Percentiles rank a stretch among this genome's conserved stretches.
Evolutionary conservation across 2,329 filamentous ascomycete species (phyloP).

Genomic region (Metarhizium sp.): DNA sequence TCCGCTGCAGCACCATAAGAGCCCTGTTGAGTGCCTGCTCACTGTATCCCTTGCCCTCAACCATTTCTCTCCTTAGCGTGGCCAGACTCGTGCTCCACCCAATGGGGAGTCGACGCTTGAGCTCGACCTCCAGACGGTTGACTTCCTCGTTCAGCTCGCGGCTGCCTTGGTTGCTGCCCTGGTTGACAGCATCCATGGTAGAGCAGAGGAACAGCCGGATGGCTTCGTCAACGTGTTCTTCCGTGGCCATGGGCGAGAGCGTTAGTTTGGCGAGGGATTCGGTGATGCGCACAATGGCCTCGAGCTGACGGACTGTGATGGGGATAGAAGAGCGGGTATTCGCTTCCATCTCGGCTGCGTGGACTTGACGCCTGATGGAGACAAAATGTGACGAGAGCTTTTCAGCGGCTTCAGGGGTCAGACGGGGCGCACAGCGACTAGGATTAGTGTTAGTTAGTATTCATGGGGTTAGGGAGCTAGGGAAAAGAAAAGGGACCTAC

Average conservation of each 20-base stretch:
- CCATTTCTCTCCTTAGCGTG: constrained; percentile 80
- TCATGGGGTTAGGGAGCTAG: not conserved
- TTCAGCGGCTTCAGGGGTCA: constrained; percentile 84
- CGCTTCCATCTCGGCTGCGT: constrained; percentile 79
- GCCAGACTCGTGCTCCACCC: constrained; percentile 91
- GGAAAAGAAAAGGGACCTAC: constrained; percentile 56
- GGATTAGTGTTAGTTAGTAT: constrained; percentile 16
- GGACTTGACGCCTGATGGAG: constrained; percentile 87
- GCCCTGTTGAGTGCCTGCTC: constrained; percentile 81
- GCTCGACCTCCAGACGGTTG: constrained; percentile 75
- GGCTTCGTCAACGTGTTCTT: constrained; percentile 91
- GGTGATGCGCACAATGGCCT: constrained; percentile 94
- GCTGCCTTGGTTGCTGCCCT: constrained; percentile 73
- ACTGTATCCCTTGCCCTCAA: constrained; percentile 81
- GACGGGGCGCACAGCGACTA: constrained; percentile 82
- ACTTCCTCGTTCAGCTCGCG: constrained; percentile 89
- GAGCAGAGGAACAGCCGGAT: constrained; percentile 93
- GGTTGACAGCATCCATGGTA: constrained; percentile 95
- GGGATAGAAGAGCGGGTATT: constrained; percentile 89
- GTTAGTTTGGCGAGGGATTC: constrained; percentile 90
- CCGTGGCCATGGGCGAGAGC: constrained; percentile 76
- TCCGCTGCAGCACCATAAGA: constrained; percentile 73
- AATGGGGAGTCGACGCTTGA: constrained; percentile 79
- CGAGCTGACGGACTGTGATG: constrained; percentile 93
- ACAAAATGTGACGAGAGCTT: constrained; percentile 97